Percentiles rank a stretch among this genome's conserved stretches.
phyloP scores from a whole-genome alignment of 352 stramenopile species.

The Phytophthora vignae region DNA sequence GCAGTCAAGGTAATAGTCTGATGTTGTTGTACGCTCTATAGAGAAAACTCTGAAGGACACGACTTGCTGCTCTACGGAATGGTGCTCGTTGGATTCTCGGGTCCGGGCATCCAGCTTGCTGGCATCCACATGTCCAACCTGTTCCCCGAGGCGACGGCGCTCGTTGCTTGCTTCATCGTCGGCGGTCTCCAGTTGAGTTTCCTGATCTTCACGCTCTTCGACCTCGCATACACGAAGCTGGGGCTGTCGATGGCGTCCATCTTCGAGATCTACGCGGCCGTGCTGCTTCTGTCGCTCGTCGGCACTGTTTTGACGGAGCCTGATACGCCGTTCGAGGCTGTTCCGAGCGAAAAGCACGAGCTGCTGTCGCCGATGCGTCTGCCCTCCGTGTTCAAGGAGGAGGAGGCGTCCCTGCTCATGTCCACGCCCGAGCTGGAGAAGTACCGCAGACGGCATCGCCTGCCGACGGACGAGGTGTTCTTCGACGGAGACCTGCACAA shows the following conservation, averaged over 20 bases:
- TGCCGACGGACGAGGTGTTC: constrained; percentile 43
- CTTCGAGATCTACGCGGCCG: constrained; percentile 59
- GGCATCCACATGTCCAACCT: constrained; percentile 82
- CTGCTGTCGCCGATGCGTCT: constrained; percentile 66
- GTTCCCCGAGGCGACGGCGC: constrained; percentile 70
- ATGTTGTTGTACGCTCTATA: constrained; percentile 9
- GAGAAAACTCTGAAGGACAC: constrained; percentile 32
- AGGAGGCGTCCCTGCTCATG: constrained; percentile 53
- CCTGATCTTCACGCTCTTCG: constrained; percentile 76
- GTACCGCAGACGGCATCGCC: constrained; percentile 31
- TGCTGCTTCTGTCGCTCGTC: constrained; percentile 60
- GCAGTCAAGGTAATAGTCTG: not conserved
- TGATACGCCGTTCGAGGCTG: constrained; percentile 55
- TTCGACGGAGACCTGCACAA: constrained; percentile 53
- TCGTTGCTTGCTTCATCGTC: constrained; percentile 78
- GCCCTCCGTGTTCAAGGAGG: constrained; percentile 67
- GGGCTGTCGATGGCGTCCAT: constrained; percentile 51
- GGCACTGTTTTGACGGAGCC: constrained; percentile 65
- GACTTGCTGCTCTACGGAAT: constrained; percentile 71
- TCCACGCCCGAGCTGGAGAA: constrained; percentile 62
- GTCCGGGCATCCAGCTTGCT: constrained; percentile 70
- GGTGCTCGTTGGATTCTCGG: constrained; percentile 68
- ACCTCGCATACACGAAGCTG: constrained; percentile 50
- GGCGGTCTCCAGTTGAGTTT: constrained; percentile 78
- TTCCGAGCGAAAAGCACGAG: constrained; percentile 44